phyloP scores from a whole-genome alignment of 108 stramenopile species.

The Pelagomonas calceolata region DNA sequence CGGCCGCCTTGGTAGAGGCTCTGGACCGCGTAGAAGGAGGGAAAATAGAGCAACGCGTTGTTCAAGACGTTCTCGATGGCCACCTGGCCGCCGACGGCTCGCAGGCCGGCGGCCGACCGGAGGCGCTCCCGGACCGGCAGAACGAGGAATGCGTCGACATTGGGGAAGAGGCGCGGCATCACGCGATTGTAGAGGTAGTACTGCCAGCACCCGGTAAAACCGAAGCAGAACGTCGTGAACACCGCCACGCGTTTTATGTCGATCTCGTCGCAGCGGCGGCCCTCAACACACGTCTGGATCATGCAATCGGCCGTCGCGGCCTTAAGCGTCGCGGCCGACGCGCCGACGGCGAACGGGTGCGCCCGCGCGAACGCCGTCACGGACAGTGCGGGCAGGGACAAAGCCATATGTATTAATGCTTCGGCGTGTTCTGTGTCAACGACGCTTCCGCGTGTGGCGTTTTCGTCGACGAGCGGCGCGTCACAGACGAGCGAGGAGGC shows the following conservation, averaged over 20 bases:
- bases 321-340: too few species aligned
- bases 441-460: too few species aligned
- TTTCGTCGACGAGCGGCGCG: too few species aligned
- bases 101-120: background rate
- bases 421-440: too few species aligned
- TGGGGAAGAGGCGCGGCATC: background rate
- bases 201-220: background rate
- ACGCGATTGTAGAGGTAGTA: background rate
- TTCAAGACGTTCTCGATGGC: background rate
- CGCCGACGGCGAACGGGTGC: too few species aligned
- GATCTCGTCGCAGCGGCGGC: too few species aligned
- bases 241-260: background rate
- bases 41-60: background rate
- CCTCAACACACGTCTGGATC: background rate
- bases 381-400: too few species aligned
- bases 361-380: too few species aligned
- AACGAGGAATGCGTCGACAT: background rate
- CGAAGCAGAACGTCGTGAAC: background rate
- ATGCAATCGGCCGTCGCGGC: conserved; percentile 1
- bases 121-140: background rate
- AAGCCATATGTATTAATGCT: too few species aligned
- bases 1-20: background rate
- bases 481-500: too few species aligned
- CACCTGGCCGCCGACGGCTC: background rate
- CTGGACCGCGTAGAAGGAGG: background rate